Conservation (phyloP, 2,329 filamentous ascomycete species). For the Neofusicoccum laricinum region DNA sequence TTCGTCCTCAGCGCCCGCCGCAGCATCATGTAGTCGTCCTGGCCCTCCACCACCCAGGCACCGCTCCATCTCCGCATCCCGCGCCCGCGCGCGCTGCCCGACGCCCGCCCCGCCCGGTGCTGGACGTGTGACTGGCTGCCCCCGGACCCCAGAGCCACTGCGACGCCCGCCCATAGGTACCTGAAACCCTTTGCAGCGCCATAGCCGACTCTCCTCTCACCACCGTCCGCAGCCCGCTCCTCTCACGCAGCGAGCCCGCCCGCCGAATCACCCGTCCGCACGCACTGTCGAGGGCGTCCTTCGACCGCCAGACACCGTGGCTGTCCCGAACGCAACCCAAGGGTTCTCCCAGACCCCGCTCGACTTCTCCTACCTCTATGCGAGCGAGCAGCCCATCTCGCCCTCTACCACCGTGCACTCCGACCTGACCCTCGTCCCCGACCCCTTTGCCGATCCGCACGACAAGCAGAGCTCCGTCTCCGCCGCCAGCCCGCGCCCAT, state of each 20-base stretch:
- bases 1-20: not conserved
- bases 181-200: conserved; percentile 3
- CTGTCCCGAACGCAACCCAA: conserved; percentile 25
- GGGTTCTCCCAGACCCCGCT: conserved; percentile 21
- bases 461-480: conserved; percentile 17
- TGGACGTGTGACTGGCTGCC: not conserved
- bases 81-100: not conserved
- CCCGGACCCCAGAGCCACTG: not conserved
- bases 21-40: not conserved
- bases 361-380: conserved; percentile 25
- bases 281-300: not conserved
- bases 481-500: conserved; percentile 21
- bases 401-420: conserved; percentile 19
- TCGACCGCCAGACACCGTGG: conserved; percentile 26
- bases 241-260: not conserved
- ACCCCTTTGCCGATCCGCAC: conserved; percentile 15
- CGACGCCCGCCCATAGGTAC: conserved; percentile 3
- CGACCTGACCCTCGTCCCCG: conserved; percentile 19
- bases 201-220: not conserved
- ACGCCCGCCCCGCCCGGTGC: not conserved
- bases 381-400: conserved; percentile 17
- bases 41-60: not conserved
- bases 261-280: not conserved
- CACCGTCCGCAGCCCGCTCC: not conserved
- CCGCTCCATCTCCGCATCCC: not conserved